These are phyloP conservation scores for Fusarium sp. DNA, from an alignment of 2,329 filamentous ascomycete species.

Conservation along the genomic window DNA sequence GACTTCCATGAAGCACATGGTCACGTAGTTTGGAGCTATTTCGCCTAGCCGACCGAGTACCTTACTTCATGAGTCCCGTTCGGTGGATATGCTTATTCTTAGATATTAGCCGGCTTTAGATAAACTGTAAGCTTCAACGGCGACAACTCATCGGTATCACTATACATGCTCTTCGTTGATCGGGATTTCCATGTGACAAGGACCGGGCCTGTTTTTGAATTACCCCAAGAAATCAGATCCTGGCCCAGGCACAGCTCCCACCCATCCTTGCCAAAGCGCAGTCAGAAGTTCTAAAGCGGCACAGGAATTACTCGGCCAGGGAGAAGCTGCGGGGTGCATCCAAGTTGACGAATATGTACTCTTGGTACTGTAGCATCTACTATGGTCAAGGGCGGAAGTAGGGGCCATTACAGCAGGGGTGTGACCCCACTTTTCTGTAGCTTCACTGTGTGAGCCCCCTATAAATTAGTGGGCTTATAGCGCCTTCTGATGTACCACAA, in stretches of 20 bases:
- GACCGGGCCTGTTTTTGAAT: constrained; percentile 3
- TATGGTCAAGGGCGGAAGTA: no score
- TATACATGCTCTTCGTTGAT: no score
- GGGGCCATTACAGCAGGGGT: no score
- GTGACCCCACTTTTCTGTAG: no score
- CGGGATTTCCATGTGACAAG: constrained; percentile 22
- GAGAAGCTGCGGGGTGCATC: constrained; percentile 41
- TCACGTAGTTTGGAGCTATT: constrained; percentile 8
- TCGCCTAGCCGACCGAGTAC: no score
- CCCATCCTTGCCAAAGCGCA: constrained; percentile 12
- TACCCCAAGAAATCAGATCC: constrained; percentile 21
- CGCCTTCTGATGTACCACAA: no score
- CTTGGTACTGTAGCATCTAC: no score
- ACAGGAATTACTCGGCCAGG: constrained; percentile 29
- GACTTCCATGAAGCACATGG: constrained; percentile 37
- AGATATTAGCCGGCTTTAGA: no score
- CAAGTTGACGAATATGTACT: constrained; percentile 20
- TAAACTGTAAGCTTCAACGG: no score
- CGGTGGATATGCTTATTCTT: not conserved
- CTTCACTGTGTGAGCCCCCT: no score
- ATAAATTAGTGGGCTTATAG: no score
- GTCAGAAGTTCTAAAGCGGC: constrained; percentile 12
- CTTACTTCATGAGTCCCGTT: not conserved
- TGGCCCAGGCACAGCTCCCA: constrained; percentile 1
- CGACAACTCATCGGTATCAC: not conserved